Evolutionary conservation across 768 basidiomycete species (phyloP).

Genomic region (Rhizopogon roseolus): DNA sequence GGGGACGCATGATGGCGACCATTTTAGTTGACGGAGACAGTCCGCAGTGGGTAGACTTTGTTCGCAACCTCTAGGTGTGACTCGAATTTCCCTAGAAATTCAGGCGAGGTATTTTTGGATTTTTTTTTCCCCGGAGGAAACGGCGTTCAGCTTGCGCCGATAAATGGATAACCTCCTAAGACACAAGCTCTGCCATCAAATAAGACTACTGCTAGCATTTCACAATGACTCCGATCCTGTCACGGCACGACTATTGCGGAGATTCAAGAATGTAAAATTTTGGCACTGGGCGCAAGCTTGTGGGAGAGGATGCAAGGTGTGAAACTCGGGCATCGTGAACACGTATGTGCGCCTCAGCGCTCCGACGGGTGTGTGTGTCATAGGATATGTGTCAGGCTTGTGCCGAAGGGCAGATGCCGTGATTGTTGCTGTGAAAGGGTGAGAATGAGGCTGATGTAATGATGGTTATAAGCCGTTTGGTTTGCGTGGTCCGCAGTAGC

Average conservation of each 20-base stretch:
- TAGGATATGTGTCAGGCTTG: slow-evolving; percentile 13
- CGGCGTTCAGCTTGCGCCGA: neutral
- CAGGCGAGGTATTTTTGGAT: neutral
- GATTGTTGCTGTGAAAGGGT: slow-evolving; percentile 18
- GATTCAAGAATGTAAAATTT: neutral
- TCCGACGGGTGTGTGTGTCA: neutral
- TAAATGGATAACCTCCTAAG: neutral
- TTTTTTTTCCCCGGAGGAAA: neutral
- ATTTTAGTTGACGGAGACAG: too few relatives aligned
- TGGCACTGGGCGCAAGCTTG: too few relatives aligned
- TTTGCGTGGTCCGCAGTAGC: slow-evolving; percentile 30
- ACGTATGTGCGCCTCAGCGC: neutral
- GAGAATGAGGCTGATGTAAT: slow-evolving; percentile 29
- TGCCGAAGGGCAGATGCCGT: slow-evolving; percentile 12
- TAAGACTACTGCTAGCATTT: too few relatives aligned
- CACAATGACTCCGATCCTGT: neutral
- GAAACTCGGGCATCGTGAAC: too few relatives aligned
- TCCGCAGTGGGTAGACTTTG: too few relatives aligned
- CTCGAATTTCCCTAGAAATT: too few relatives aligned
- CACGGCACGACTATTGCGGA: neutral
- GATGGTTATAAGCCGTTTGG: slow-evolving; percentile 26
- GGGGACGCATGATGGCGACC: too few relatives aligned
- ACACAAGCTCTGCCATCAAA: too few relatives aligned
- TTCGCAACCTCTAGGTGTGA: too few relatives aligned
- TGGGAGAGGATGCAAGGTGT: too few relatives aligned